Evolutionary conservation across 106 monocot species (phyloP), one percentile per base, ranked within the genome.

Genomic region (Alisma plantagoaquatica): DNA sequence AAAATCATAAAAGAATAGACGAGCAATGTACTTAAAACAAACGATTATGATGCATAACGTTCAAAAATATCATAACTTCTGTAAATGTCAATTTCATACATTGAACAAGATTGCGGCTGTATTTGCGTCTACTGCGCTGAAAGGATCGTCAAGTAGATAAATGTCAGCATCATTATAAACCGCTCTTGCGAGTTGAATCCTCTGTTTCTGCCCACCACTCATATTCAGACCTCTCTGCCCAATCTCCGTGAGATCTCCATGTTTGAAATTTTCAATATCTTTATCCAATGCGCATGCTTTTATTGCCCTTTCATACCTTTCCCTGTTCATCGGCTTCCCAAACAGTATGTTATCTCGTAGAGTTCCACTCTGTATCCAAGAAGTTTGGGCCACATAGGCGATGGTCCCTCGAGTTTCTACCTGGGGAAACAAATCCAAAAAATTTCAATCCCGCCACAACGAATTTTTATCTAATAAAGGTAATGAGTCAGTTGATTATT

Each of bases 141-240:
- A 93, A 18, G 93, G 93, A 52, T 93, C 93, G 64, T 93, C 93
- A 18, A 93, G 80, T 23, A 87, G 77, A 64, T 87, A 93, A 22
- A 61, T 59, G 57, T 93, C 93, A 10, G 79, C 79, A 62, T 93
- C 87, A 49, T 47, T 79, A 46, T 87, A 93, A 5, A 87, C 80
- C 16, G 87, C 93, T 73, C 93, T 65, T 8, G 93, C 93, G 2
- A 93, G 65, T 49, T 93, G 93, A 64, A 87, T 75, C 72, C 93
- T 79, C 53, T 93, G 93, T 60, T 83, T 93, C 68, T 93, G 93
- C 8, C 93, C 93, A 2, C 93, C 93, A 46, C 93, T 93, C 87
- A 93, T 71, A 54, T 93, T 93, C 7, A 93, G 30, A 17, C 93
- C 93, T 72, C 87, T 83, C 72, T 93, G 83, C 1, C 93, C 93